Evolutionary conservation across 352 stramenopile species (phyloP).

Genomic region (Pythium plurisporium): DNA sequence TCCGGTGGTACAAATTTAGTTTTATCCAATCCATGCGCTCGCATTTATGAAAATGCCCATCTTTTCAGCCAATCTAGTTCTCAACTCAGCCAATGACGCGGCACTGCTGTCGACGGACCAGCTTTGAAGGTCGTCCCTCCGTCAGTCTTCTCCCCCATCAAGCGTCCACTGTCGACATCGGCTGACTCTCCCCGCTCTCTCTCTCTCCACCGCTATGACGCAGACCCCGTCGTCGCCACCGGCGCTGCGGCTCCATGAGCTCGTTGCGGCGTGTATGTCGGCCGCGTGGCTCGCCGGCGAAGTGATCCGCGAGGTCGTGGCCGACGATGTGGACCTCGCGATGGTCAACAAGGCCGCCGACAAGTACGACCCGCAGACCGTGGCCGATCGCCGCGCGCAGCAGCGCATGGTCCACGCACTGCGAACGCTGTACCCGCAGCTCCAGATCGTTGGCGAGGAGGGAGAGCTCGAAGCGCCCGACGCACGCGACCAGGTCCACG

Average conservation of each 20-base stretch:
- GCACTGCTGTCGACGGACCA: constrained; percentile 15
- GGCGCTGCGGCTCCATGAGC: constrained; percentile 20
- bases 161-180: too few species aligned
- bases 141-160: too few species aligned
- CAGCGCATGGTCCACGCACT: constrained; percentile 65
- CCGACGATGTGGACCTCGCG: constrained; percentile 41
- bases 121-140: too few species aligned
- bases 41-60: too few species aligned
- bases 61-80: neutral
- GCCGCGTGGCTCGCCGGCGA: constrained; percentile 43
- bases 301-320: constrained; percentile 69
- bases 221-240: constrained; percentile 1
- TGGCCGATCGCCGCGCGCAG: constrained; percentile 69
- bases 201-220: neutral
- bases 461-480: constrained; percentile 48
- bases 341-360: constrained; percentile 76
- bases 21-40: constrained; percentile 8
- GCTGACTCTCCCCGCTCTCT: neutral
- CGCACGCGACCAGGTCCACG: constrained; percentile 42
- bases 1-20: neutral
- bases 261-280: constrained; percentile 60
- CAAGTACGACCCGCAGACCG: constrained; percentile 73
- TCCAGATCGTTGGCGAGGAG: constrained; percentile 68
- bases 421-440: constrained; percentile 42
- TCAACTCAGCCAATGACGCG: neutral